phyloP scores from a whole-genome alignment of 1,139 yeast species.

The Yamadazyma atmosphaerica region DNA sequence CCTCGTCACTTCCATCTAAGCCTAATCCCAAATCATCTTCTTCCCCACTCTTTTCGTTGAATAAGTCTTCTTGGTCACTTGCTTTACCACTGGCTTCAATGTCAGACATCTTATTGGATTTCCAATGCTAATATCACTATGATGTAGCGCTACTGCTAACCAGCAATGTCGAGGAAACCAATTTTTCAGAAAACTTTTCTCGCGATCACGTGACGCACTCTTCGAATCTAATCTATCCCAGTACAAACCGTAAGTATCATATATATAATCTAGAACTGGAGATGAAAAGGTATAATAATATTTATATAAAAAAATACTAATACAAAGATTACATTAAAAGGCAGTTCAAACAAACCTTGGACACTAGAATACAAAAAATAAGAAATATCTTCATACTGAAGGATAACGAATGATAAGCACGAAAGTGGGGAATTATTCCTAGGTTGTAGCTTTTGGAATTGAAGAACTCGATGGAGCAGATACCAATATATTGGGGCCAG shows the following conservation, averaged over 20 bases:
- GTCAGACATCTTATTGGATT: constrained; percentile 13
- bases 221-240: too few species aligned
- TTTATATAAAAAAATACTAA: neutral
- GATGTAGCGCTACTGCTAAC: neutral
- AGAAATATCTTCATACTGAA: neutral
- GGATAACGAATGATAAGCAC: neutral
- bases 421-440: too few species aligned
- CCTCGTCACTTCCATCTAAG: constrained; percentile 12
- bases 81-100: constrained; percentile 8
- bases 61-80: constrained; percentile 5
- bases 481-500: constrained; percentile 26
- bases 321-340: neutral
- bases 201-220: neutral
- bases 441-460: constrained; percentile 11
- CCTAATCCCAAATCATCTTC: constrained; percentile 19
- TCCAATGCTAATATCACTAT: neutral
- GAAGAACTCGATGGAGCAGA: constrained; percentile 25
- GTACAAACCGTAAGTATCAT: neutral
- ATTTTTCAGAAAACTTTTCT: neutral
- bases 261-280: neutral
- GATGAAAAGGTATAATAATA: neutral
- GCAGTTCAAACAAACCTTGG: neutral
- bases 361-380: constrained; percentile 2
- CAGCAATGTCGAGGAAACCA: constrained; percentile 1
- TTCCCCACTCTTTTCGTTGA: constrained; percentile 2